Evolutionary conservation across 2,329 filamentous ascomycete species (phyloP).

Genomic region (Tympanopsis confertula): DNA sequence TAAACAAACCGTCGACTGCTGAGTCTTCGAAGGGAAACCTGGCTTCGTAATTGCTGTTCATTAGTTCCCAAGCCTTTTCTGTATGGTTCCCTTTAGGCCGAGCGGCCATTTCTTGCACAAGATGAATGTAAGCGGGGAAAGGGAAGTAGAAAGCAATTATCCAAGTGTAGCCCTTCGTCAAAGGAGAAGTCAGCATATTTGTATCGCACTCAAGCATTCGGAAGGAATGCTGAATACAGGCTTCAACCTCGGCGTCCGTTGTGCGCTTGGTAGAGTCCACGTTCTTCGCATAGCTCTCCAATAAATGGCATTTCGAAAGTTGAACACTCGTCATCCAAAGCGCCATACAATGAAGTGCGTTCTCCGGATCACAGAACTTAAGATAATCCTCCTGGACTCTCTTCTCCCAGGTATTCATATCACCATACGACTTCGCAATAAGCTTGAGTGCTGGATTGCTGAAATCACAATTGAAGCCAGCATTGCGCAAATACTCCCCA

Average conservation of each 20-base stretch:
- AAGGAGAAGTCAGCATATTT: slow-evolving; percentile 4
- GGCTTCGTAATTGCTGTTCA: slow-evolving; percentile 30
- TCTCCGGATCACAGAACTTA: slow-evolving; percentile 13
- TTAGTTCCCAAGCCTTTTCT: slow-evolving; percentile 24
- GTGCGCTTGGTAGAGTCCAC: background rate
- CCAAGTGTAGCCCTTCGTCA: slow-evolving; percentile 8
- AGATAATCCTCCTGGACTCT: slow-evolving; percentile 12
- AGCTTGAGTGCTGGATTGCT: slow-evolving; percentile 11
- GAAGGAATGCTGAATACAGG: slow-evolving; percentile 12
- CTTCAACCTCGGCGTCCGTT: background rate
- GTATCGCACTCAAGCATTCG: slow-evolving; percentile 6
- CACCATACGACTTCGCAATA: slow-evolving; percentile 6
- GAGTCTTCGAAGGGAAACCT: slow-evolving; percentile 14
- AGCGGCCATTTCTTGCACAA: slow-evolving; percentile 9
- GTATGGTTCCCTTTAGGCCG: slow-evolving; percentile 12
- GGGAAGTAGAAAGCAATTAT: slow-evolving; percentile 9
- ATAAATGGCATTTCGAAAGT: slow-evolving; percentile 20
- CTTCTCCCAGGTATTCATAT: slow-evolving; percentile 8
- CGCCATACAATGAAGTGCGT: slow-evolving; percentile 20
- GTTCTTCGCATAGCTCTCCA: slow-evolving; percentile 15
- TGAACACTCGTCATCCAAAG: slow-evolving; percentile 19
- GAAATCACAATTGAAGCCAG: slow-evolving; percentile 28
- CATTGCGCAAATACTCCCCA: slow-evolving; percentile 23
- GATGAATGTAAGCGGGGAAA: slow-evolving; percentile 10
- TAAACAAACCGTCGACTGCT: no score